Percentiles rank a stretch among this genome's conserved stretches.
phyloP scores from a whole-genome alignment of 1,284 basidiomycete genomes.

The Rhodofomes roseus region DNA sequence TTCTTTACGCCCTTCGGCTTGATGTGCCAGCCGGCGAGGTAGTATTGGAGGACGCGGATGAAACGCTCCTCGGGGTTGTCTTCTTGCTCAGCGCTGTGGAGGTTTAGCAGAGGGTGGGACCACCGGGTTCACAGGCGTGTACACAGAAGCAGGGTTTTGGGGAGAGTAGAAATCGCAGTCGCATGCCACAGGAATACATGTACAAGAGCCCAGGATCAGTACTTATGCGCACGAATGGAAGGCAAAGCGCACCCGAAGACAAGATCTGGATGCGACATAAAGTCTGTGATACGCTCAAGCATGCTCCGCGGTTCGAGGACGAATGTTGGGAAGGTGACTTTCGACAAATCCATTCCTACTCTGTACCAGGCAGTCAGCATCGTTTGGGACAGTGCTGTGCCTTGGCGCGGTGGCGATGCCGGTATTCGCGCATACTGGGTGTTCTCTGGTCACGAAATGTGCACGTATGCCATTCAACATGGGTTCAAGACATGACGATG shows the following conservation, averaged over 20 bases:
- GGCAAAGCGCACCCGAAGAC: conserved; percentile 79
- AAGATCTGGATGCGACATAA: conserved; percentile 98
- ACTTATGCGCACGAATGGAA: background rate
- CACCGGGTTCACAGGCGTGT: background rate
- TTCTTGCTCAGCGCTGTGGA: conserved; percentile 64
- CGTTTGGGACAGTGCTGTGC: background rate
- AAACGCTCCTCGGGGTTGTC: conserved; percentile 89
- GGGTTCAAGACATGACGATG: background rate
- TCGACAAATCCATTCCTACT: conserved; percentile 93
- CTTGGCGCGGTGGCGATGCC: background rate
- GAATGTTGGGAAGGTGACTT: conserved; percentile 92
- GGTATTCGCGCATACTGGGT: background rate
- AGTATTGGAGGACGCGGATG: conserved; percentile 89
- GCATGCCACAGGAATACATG: background rate
- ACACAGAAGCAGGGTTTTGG: background rate
- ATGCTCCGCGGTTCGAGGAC: conserved; percentile 92
- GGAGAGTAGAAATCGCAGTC: background rate
- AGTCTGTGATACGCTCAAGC: conserved; percentile 97
- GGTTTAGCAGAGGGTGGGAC: background rate
- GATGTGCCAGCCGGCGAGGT: conserved; percentile 99
- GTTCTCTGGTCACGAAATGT: background rate
- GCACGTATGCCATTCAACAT: no score
- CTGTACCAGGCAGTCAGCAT: conserved; percentile 33
- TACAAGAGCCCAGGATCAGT: conserved; percentile 10
- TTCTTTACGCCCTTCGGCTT: conserved; percentile 99